A percentile compares a stretch with the other conserved stretches of the same genome.
Evolutionary conservation across 352 stramenopile genomes (phyloP).

Genomic region (Globisporangium cystogenes): DNA sequence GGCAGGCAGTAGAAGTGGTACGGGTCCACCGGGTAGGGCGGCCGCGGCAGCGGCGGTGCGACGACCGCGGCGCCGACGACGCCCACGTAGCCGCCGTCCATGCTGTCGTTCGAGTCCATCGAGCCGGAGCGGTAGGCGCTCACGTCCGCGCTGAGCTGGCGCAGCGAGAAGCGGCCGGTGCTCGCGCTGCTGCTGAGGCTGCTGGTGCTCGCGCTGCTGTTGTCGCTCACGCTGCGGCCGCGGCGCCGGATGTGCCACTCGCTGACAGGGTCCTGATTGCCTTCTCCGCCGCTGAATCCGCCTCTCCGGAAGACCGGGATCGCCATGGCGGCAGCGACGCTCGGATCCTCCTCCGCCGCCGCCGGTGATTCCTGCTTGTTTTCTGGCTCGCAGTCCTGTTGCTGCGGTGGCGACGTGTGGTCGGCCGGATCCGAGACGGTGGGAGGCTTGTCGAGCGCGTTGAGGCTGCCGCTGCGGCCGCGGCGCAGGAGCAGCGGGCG

Average conservation of each 20-base stretch:
- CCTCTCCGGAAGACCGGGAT: slow-evolving; percentile 47
- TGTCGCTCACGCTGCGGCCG: slow-evolving; percentile 51
- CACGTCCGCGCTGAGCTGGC: slow-evolving; percentile 29
- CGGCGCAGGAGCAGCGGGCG: slow-evolving; percentile 6
- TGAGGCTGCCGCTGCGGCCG: slow-evolving; percentile 13
- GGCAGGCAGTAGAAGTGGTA: slow-evolving; percentile 76
- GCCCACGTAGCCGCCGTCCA: slow-evolving; percentile 19
- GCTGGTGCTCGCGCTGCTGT: slow-evolving; percentile 56
- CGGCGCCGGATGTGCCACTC: slow-evolving; percentile 34
- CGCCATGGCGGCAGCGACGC: slow-evolving; percentile 14
- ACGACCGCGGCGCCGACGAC: slow-evolving; percentile 21
- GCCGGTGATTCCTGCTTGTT: too few relatives aligned
- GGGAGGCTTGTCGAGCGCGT: slow-evolving; percentile 8
- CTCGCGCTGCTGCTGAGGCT: slow-evolving; percentile 20
- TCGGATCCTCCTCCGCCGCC: not conserved
- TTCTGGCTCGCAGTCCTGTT: not conserved
- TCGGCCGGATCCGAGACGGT: not conserved
- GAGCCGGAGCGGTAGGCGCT: slow-evolving; percentile 17
- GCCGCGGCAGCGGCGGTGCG: slow-evolving; percentile 43
- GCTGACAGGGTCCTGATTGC: slow-evolving; percentile 14
- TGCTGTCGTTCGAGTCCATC: slow-evolving; percentile 34
- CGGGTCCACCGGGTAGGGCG: slow-evolving; percentile 73
- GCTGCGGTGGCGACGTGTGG: not conserved
- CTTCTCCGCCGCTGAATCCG: slow-evolving; percentile 8
- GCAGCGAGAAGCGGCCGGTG: slow-evolving; percentile 27